Evolutionary conservation across 202 grass and related monocot genomes (phyloP).

Genomic region (Saccharum hybrid): DNA sequence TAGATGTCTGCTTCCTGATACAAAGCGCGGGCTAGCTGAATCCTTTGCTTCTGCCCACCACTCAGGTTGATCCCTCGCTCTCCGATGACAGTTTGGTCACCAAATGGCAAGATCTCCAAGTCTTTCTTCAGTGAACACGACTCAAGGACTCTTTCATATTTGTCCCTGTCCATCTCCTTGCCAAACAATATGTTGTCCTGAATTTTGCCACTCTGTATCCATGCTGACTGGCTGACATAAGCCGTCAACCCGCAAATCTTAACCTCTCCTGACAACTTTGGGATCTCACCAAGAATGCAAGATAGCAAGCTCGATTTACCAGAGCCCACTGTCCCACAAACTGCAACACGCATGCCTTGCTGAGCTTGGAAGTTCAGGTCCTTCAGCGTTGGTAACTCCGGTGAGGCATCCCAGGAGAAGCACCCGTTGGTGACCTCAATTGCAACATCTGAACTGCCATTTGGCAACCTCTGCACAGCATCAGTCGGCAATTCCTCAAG

Average conservation of each 20-base stretch:
- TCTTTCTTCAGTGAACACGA: conserved; percentile 29
- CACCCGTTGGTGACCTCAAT: conserved; percentile 17
- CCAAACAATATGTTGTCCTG: conserved; percentile 35
- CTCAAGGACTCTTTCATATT: conserved; percentile 34
- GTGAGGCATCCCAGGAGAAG: conserved; percentile 25
- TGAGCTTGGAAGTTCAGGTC: conserved; percentile 19
- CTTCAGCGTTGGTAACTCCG: conserved; percentile 3
- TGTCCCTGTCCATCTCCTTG: conserved; percentile 16
- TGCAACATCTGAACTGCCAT: conserved; percentile 29
- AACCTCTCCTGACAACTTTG: conserved; percentile 31
- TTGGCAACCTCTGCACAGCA: conserved; percentile 26
- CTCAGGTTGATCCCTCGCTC: conserved; percentile 33
- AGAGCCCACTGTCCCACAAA: conserved; percentile 25
- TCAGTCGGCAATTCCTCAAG: conserved; percentile 23
- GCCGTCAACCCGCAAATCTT: neutral
- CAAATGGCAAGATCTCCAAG: conserved; percentile 18
- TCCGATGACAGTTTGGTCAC: conserved; percentile 29
- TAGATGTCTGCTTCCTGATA: conserved; percentile 29
- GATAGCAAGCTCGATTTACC: conserved; percentile 33
- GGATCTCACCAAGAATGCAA: conserved; percentile 29
- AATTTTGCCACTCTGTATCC: conserved; percentile 29
- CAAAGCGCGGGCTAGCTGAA: conserved; percentile 27
- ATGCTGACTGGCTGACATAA: conserved; percentile 36
- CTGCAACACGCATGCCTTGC: conserved; percentile 11
- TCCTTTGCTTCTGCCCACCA: conserved; percentile 20